Evolutionary conservation across 805 yeast genomes (phyloP).

Genomic region (Myxozyma udenii): DNA sequence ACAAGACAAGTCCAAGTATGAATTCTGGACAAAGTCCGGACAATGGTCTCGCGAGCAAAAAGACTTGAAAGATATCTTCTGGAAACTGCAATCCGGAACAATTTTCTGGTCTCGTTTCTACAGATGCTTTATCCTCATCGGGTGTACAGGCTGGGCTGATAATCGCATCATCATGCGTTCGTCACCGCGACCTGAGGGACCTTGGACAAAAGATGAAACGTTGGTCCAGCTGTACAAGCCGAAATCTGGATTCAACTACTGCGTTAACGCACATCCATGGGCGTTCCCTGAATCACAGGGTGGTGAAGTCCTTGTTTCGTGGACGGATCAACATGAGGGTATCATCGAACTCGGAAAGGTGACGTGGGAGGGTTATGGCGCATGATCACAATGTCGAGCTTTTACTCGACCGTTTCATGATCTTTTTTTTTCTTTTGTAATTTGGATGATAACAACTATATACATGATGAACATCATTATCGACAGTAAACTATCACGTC

Average conservation of each 20-base stretch:
- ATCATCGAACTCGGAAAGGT: constrained; percentile 23
- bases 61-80: constrained; percentile 14
- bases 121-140: constrained; percentile 23
- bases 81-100: constrained; percentile 29
- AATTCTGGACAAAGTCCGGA: constrained; percentile 18
- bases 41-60: constrained; percentile 20
- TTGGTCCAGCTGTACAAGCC: constrained; percentile 23
- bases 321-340: constrained; percentile 29
- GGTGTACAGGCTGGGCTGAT: constrained; percentile 28
- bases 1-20: constrained; percentile 14
- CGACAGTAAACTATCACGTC: constrained; percentile 59
- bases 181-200: constrained; percentile 27
- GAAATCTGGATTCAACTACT: constrained; percentile 22
- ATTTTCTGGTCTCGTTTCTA: constrained; percentile 24
- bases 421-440: too few relatives aligned
- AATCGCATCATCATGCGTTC: constrained; percentile 27
- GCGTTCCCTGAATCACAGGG: constrained; percentile 27
- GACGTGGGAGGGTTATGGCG: constrained; percentile 27
- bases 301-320: constrained; percentile 24
- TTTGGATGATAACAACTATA: too few relatives aligned
- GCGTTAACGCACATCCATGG: constrained; percentile 30
- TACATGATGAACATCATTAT: neutral
- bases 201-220: constrained; percentile 23
- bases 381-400: too few relatives aligned
- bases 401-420: too few relatives aligned